Conservation (phyloP, 179 eudicot genomes). For the Silene noctiflora region DNA sequence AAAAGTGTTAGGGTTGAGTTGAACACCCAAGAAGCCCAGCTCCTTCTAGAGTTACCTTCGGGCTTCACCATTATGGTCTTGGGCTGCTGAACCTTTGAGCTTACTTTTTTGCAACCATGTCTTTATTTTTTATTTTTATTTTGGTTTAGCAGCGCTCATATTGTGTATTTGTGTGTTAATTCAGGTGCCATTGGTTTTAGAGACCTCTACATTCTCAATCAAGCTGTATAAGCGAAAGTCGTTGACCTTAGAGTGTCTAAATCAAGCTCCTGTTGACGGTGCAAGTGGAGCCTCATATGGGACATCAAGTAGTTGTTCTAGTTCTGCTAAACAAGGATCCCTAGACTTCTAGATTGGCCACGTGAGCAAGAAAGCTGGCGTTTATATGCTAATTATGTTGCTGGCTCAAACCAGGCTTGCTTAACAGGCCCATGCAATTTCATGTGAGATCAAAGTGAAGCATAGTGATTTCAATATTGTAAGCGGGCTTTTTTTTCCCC, state of each 20-base stretch:
- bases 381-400: neutral
- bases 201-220: conserved; percentile 80
- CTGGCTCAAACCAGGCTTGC: conserved; percentile 2
- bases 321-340: conserved; percentile 51
- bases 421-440: neutral
- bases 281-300: conserved; percentile 82
- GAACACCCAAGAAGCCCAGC: too few relatives aligned
- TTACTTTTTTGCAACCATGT: too few relatives aligned
- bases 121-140: too few relatives aligned
- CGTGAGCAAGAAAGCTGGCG: conserved; percentile 9
- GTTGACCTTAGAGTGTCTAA: conserved; percentile 72
- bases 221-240: conserved; percentile 74
- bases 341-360: conserved; percentile 47
- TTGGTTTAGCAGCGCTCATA: neutral
- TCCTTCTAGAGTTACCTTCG: too few relatives aligned
- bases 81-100: too few relatives aligned
- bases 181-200: conserved; percentile 81
- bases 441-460: neutral
- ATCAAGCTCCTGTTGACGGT: conserved; percentile 94
- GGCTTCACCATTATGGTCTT: too few relatives aligned
- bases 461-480: neutral
- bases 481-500: neutral
- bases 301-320: conserved; percentile 68
- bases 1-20: neutral
- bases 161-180: neutral